Evolutionary conservation across 768 basidiomycete genomes (phyloP).

Genomic region (Leccinum uliginosum): DNA sequence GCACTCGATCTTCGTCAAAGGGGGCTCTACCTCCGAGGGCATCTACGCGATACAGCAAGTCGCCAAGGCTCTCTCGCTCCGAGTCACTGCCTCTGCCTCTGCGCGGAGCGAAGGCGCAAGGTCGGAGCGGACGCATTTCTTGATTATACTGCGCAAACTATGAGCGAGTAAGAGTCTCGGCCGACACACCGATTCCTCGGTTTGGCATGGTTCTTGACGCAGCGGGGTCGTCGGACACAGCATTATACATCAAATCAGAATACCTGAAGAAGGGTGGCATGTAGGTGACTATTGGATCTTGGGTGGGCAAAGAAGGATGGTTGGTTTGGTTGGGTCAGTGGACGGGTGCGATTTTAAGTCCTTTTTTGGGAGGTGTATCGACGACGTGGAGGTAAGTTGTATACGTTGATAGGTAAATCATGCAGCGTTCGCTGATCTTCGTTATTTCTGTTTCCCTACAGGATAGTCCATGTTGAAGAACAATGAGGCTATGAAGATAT

Average conservation of each 20-base stretch:
- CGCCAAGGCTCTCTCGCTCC: conserved; percentile 59
- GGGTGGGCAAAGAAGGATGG: conserved; percentile 30
- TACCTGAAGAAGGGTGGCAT: conserved; percentile 51
- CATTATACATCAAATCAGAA: conserved; percentile 45
- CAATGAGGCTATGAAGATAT: conserved; percentile 31
- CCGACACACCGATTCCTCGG: conserved; percentile 43
- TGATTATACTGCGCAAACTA: conserved; percentile 53
- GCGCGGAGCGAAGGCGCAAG: conserved; percentile 50
- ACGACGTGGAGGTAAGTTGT: conserved; percentile 43
- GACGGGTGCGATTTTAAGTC: conserved; percentile 20
- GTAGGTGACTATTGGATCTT: conserved; percentile 52
- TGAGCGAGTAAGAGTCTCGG: conserved; percentile 43
- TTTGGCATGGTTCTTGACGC: conserved; percentile 62
- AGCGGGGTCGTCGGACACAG: conserved; percentile 44
- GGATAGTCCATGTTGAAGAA: conserved; percentile 29
- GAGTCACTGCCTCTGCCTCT: conserved; percentile 57
- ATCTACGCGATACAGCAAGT: conserved; percentile 66
- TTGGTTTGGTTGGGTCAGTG: background rate
- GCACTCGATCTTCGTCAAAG: conserved; percentile 64
- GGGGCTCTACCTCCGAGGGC: conserved; percentile 67
- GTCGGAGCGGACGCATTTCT: conserved; percentile 69
- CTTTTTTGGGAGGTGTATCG: conserved; percentile 50
- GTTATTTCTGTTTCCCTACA: background rate
- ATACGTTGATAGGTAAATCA: no score
- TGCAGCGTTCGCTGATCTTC: background rate